These are phyloP conservation scores for Pichia occidentalis DNA, from an alignment of 805 yeast species.

Conservation along the genomic window DNA sequence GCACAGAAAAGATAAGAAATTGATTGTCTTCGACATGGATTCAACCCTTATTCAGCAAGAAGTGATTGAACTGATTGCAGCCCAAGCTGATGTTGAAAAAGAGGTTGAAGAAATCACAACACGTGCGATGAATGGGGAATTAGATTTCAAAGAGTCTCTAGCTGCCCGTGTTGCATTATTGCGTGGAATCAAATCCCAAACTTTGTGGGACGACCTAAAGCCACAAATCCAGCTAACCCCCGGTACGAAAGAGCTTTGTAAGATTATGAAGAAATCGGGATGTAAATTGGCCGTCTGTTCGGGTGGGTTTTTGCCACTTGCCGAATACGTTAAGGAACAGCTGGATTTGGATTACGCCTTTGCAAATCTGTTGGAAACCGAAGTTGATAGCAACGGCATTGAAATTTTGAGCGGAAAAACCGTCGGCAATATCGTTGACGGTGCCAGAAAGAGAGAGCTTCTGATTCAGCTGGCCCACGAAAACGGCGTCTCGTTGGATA, in stretches of 20 bases:
- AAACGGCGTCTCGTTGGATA: conserved; percentile 43
- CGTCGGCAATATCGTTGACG: conserved; percentile 79
- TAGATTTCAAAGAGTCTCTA: conserved; percentile 82
- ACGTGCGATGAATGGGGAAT: conserved; percentile 94
- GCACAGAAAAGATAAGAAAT: conserved; percentile 37
- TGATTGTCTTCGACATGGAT: conserved; percentile 95
- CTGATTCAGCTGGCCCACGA: conserved; percentile 53
- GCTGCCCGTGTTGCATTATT: conserved; percentile 69
- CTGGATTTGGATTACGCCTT: conserved; percentile 79
- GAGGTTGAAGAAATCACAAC: conserved; percentile 86
- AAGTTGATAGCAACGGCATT: conserved; percentile 35
- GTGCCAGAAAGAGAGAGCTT: conserved; percentile 70
- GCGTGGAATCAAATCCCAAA: conserved; percentile 67
- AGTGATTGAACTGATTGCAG: conserved; percentile 93
- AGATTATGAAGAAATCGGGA: conserved; percentile 53
- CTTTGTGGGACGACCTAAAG: conserved; percentile 75
- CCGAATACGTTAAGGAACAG: conserved; percentile 59
- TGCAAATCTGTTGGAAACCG: conserved; percentile 63
- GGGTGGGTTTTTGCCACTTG: conserved; percentile 93
- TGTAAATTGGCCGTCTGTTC: conserved; percentile 78
- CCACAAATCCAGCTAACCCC: conserved; percentile 66
- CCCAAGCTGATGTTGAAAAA: conserved; percentile 83
- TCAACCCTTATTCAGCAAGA: conserved; percentile 94
- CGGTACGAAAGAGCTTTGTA: conserved; percentile 73
- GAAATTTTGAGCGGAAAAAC: conserved; percentile 66